Percentiles rank a stretch among this genome's conserved stretches.
Conservation (phyloP, 768 basidiomycete genomes). For the Crucibulum laeve region DNA sequence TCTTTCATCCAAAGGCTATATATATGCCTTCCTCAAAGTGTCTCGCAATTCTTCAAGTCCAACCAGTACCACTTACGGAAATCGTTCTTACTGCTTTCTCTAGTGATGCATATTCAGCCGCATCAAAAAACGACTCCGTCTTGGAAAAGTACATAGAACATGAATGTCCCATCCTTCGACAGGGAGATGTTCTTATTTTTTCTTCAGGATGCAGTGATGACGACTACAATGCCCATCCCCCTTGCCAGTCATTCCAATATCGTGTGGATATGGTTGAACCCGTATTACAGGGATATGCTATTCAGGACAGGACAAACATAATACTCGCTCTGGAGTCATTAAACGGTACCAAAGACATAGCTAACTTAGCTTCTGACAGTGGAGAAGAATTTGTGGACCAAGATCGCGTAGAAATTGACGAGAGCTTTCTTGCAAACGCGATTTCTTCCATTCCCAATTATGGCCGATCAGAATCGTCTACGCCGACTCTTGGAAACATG, state of each 20-base stretch:
- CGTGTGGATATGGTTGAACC: slow-evolving; percentile 63
- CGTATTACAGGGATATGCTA: slow-evolving; percentile 64
- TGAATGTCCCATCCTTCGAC: slow-evolving; percentile 44
- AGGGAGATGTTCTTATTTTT: slow-evolving; percentile 30
- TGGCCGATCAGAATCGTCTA: slow-evolving; percentile 3
- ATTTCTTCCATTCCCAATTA: slow-evolving; percentile 17
- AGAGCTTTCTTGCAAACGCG: slow-evolving; percentile 62
- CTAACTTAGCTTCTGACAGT: slow-evolving; percentile 3
- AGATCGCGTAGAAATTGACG: slow-evolving; percentile 64
- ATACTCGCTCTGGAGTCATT: slow-evolving; percentile 33
- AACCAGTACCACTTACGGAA: slow-evolving; percentile 39
- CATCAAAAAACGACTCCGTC: slow-evolving; percentile 22
- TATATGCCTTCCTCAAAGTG: slow-evolving; percentile 5
- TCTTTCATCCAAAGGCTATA: slow-evolving; percentile 21
- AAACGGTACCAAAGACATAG: slow-evolving; percentile 7
- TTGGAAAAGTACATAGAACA: slow-evolving; percentile 42
- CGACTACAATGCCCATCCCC: slow-evolving; percentile 1
- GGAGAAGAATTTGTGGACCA: slow-evolving; percentile 17
- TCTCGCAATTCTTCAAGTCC: slow-evolving; percentile 18
- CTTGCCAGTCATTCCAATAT: slow-evolving; percentile 28
- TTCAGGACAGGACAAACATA: slow-evolving; percentile 45
- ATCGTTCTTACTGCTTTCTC: slow-evolving; percentile 51
- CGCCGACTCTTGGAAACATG: slow-evolving; percentile 8
- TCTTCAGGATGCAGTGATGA: slow-evolving; percentile 5
- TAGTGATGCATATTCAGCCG: slow-evolving; percentile 40